Evolutionary conservation across 2,329 filamentous ascomycete genomes (phyloP).

Genomic region (Stagonosporopsis rhizophila): DNA sequence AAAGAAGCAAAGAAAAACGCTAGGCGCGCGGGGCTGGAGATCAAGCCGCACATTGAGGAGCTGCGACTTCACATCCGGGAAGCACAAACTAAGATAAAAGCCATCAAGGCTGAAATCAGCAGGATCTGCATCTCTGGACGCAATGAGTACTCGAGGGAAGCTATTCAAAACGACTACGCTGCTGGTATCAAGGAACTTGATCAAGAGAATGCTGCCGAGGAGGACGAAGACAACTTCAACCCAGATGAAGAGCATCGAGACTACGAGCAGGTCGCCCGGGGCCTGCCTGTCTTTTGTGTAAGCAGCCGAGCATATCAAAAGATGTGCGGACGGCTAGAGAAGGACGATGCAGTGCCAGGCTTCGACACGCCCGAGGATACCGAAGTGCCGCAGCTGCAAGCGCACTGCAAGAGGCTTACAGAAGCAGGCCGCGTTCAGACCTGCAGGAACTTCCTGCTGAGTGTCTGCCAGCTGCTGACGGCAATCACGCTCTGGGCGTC

Average conservation of each 20-base stretch:
- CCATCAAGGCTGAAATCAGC: conserved; percentile 46
- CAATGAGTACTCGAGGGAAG: conserved; percentile 62
- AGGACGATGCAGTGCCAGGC: conserved; percentile 61
- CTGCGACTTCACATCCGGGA: conserved; percentile 37
- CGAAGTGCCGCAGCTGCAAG: conserved; percentile 62
- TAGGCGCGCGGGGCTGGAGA: conserved; percentile 36
- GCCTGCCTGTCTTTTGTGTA: conserved; percentile 70
- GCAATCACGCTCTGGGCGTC: conserved; percentile 61
- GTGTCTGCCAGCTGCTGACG: conserved; percentile 59
- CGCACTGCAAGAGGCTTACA: conserved; percentile 66
- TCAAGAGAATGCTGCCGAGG: conserved; percentile 60
- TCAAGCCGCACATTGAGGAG: conserved; percentile 43
- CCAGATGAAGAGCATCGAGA: conserved; percentile 63
- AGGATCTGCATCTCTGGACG: conserved; percentile 61
- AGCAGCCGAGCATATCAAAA: conserved; percentile 69
- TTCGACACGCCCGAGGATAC: conserved; percentile 64
- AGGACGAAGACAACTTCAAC: conserved; percentile 63
- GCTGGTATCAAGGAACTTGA: conserved; percentile 67
- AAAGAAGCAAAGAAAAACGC: conserved; percentile 54
- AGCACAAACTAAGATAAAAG: conserved; percentile 38
- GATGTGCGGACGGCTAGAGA: conserved; percentile 61
- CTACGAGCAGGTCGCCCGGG: conserved; percentile 63
- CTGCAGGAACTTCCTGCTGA: conserved; percentile 60
- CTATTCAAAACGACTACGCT: conserved; percentile 66
- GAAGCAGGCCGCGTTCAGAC: conserved; percentile 55